These are phyloP conservation scores for Saitozyma podzolica DNA, from an alignment of 768 basidiomycete species.

Conservation along the genomic window DNA sequence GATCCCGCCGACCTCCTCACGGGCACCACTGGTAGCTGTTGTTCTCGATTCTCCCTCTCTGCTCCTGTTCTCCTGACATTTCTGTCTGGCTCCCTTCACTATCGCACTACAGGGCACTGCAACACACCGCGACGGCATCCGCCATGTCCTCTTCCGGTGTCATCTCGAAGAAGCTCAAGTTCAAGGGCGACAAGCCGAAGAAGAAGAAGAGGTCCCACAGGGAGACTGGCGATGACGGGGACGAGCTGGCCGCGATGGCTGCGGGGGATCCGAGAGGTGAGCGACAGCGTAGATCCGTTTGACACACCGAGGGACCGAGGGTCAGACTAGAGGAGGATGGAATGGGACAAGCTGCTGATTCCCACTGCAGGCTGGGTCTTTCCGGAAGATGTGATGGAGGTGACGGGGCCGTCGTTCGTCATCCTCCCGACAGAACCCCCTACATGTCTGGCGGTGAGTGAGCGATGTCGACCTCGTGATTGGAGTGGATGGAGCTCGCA, in stretches of 20 bases:
- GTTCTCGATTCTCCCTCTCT: no score
- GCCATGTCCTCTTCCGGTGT: neutral
- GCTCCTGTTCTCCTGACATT: no score
- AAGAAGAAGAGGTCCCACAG: constrained; percentile 51
- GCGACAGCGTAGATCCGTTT: constrained; percentile 4
- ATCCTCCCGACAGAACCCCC: constrained; percentile 45
- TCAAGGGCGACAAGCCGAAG: constrained; percentile 51
- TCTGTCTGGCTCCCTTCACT: no score
- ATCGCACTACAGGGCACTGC: no score
- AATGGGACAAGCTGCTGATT: neutral
- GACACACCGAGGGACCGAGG: neutral
- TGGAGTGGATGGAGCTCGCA: neutral
- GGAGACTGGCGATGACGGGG: constrained; percentile 30
- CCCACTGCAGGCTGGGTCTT: constrained; percentile 45
- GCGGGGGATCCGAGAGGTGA: constrained; percentile 50
- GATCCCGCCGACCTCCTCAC: no score
- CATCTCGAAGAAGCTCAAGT: constrained; percentile 50
- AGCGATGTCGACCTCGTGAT: neutral
- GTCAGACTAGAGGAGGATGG: neutral
- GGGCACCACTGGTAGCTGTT: no score
- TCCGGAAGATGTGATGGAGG: constrained; percentile 42
- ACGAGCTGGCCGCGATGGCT: constrained; percentile 37
- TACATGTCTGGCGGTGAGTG: constrained; percentile 49
- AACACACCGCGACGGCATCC: no score
- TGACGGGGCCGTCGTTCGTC: constrained; percentile 47